phyloP scores from a whole-genome alignment of 2,329 filamentous ascomycete genomes.

The Phoma sp. region DNA sequence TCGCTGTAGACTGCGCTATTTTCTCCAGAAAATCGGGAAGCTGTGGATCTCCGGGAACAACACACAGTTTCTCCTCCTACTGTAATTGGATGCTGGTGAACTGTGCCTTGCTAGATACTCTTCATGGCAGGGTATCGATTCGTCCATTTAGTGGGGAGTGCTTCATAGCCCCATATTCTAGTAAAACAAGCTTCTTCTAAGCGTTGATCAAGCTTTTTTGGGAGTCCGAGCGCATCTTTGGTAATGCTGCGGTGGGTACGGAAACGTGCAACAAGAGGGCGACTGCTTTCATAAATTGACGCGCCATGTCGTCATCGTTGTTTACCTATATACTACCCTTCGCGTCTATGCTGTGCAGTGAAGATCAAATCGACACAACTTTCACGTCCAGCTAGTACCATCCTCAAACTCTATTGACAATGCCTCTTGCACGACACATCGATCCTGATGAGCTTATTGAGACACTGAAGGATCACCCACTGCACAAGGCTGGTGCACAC shows the following conservation, averaged over 20 bases:
- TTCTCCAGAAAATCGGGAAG: slow-evolving; percentile 7
- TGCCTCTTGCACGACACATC: slow-evolving; percentile 60
- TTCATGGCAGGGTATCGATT: neutral
- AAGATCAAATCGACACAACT: neutral
- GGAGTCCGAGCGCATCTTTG: slow-evolving; percentile 4
- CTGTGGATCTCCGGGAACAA: slow-evolving; percentile 7
- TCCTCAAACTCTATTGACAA: slow-evolving; percentile 28
- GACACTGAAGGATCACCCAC: slow-evolving; percentile 57
- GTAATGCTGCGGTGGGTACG: slow-evolving; percentile 10
- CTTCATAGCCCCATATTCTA: slow-evolving; percentile 1
- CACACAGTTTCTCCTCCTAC: neutral
- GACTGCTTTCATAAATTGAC: neutral
- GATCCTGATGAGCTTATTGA: slow-evolving; percentile 62
- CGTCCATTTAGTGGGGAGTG: neutral
- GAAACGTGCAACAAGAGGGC: neutral
- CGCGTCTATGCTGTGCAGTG: neutral
- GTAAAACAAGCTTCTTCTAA: slow-evolving; percentile 39
- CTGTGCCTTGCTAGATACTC: neutral
- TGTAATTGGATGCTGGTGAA: neutral
- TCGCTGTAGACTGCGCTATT: slow-evolving; percentile 9
- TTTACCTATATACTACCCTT: slow-evolving; percentile 9
- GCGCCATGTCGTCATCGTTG: slow-evolving; percentile 15
- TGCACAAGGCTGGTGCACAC: slow-evolving; percentile 48
- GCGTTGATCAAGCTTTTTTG: slow-evolving; percentile 38
- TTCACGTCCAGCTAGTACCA: neutral